phyloP scores from a whole-genome alignment of 208 protist genomes.

The Trypanosoma melophagium region DNA sequence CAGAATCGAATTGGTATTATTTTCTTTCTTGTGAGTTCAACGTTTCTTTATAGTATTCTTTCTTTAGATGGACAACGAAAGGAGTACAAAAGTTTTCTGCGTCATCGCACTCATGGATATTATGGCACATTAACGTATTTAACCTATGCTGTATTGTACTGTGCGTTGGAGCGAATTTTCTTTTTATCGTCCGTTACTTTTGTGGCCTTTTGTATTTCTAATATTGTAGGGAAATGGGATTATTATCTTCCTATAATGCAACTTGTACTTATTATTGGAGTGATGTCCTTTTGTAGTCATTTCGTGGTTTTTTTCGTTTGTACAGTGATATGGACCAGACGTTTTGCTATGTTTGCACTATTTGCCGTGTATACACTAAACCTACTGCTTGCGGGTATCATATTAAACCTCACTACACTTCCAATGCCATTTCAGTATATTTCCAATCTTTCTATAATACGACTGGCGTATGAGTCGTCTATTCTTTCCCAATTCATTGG shows the following conservation, averaged over 20 bases:
- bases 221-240: slow-evolving; percentile 58
- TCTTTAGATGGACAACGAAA: slow-evolving; percentile 41
- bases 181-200: slow-evolving; percentile 39
- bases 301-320: slow-evolving; percentile 46
- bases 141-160: slow-evolving; percentile 34
- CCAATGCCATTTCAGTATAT: slow-evolving; percentile 36
- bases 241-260: slow-evolving; percentile 46
- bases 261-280: slow-evolving; percentile 49
- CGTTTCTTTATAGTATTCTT: slow-evolving; percentile 54
- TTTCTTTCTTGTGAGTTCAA: slow-evolving; percentile 65
- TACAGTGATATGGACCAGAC: slow-evolving; percentile 16
- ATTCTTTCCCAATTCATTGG: slow-evolving; percentile 53
- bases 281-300: slow-evolving; percentile 54
- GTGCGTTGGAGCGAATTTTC: slow-evolving; percentile 41
- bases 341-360: slow-evolving; percentile 26
- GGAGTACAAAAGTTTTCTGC: slow-evolving; percentile 53
- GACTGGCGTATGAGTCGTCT: slow-evolving; percentile 56
- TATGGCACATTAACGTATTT: slow-evolving; percentile 53
- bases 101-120: slow-evolving; percentile 54
- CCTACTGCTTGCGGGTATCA: slow-evolving; percentile 52
- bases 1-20: slow-evolving; percentile 69
- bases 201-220: slow-evolving; percentile 37
- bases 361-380: slow-evolving; percentile 66
- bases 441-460: slow-evolving; percentile 46
- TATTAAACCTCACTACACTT: slow-evolving; percentile 63